Base-by-base conservation (phyloP, 768 basidiomycete species). In the Leccinum barrowsii region DNA sequence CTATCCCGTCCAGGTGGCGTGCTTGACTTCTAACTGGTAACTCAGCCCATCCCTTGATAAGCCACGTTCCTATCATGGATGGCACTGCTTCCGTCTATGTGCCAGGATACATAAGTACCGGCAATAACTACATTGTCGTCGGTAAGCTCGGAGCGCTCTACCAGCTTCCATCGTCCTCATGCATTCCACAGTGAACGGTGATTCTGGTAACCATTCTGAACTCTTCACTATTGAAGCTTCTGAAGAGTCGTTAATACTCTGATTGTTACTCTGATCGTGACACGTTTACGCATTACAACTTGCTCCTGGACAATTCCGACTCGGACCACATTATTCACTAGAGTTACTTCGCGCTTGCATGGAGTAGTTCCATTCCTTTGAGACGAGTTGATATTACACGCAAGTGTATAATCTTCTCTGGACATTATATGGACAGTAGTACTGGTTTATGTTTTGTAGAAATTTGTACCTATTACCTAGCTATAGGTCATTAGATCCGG, bases 191-290 rank as follows among this genome's bases (percentile, higher is more conserved):
- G 87, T 87, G 44, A 75, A 85, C 61, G 88, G 88, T 26, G 83
- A 86, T 65, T 87, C 85, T 13, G 89, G 88, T 11, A 83, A 91
- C 60, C 62, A 70, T 8, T 86, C 82, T 65, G 81, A 81, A 0
- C 17, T 72, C 40, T 90, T 91, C 67, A 82, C 78, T 1, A 91
- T 91, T 17, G 59, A 17, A 17, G 15, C 37, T 17, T 28, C 28
- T 28, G 28, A 28, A 28, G 7, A 17, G 17, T n/a, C 10, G n/a
- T 40, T 24, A 24, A 24, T 24, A 24, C 24, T 24, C 24, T 24
- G 24, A 24, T 24, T 1, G 24, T 24, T n/a, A n/a, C 17, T n/a
- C 2, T 42, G 19, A 44, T 11, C 19, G 42, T 5, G 19, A 21
- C 22, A 4, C 10, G 22, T 42, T 56, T 40, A 26, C 32, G 50